Base-by-base conservation (phyloP, 2,329 filamentous ascomycete genomes). In the Stachybotrys chartarum region DNA sequence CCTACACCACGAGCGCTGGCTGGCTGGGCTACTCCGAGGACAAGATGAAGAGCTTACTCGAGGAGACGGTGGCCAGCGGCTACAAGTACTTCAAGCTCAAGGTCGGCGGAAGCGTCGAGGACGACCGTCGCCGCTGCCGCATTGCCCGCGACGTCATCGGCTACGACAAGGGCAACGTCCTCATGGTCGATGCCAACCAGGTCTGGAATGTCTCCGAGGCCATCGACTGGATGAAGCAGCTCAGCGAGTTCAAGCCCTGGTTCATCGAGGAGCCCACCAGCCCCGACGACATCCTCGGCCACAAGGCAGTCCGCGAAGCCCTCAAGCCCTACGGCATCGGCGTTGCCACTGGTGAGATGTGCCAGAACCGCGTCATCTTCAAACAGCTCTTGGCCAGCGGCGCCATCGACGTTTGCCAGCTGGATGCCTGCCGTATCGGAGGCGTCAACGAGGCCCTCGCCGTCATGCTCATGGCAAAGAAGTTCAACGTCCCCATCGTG, bases 131-230 rank as follows among this genome's bases (percentile, higher is more conserved):
- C 56, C 78, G 91, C 5, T 75, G 96, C 63, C 70, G 72, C 14
- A 91, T 95, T 69, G 90, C 90, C 6, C 78, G 91, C 50, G 83
- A 89, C 32, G 84, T 93, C 46, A 88, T 96, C 68, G 89, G 90
- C 3, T 93, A 87, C 70, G 90, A 95, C 71, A 77, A 80, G 67
- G 91, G 87, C 57, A 93, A 93, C 70, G 81, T 93, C 53, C 80
- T 96, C 63, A 96, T 96, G 91, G 86, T 95, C 12, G 91, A 96
- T 74, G 91, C 91, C 53, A 96, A 96, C 75, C 91, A 96, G 77
- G 81, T 94, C 57, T 96, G 91, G 91, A 90, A 86, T 52, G 91
- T 96, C 42, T 90, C 90, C 1, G 90, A 96, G 74, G 91, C 91
- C 7, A 91, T 96, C 63, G 83, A 82, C 59, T 91, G 93, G 77